Evolutionary conservation across 2,329 filamentous ascomycete genomes (phyloP).

Genomic region (Neofusicoccum cordaticola): DNA sequence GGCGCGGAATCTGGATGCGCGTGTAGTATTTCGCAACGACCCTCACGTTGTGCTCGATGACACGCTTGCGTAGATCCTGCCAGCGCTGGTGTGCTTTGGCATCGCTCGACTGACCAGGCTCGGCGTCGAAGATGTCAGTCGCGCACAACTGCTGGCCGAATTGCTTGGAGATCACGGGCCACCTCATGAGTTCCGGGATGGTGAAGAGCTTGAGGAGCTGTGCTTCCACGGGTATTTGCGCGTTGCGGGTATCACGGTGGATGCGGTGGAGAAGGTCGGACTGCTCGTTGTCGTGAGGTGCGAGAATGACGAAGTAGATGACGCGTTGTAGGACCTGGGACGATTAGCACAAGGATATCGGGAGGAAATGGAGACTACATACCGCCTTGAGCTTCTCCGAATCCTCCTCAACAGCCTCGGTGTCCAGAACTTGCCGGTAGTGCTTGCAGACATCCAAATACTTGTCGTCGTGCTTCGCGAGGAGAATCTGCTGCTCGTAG

Average conservation of each 20-base stretch:
- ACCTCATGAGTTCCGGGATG: conserved; percentile 94
- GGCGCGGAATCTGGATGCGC: conserved; percentile 84
- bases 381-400: conserved; percentile 80
- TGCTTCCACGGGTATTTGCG: conserved; percentile 73
- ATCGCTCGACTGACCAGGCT: conserved; percentile 63
- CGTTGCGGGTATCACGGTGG: conserved; percentile 77
- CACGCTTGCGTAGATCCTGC: conserved; percentile 93
- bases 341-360: conserved; percentile 19
- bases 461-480: conserved; percentile 96
- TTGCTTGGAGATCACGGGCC: conserved; percentile 86
- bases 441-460: conserved; percentile 98
- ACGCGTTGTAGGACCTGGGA: conserved; percentile 81
- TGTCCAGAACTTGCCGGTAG: conserved; percentile 94
- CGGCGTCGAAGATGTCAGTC: conserved; percentile 84
- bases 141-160: conserved; percentile 84
- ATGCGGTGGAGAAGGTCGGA: conserved; percentile 95
- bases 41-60: conserved; percentile 98
- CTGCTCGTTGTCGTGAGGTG: conserved; percentile 97
- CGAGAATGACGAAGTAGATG: conserved; percentile 95
- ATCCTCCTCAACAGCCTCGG: conserved; percentile 90
- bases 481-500: conserved; percentile 94
- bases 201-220: conserved; percentile 93
- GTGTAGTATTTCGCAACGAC: conserved; percentile 99
- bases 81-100: conserved; percentile 81
- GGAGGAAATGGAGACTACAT: conserved; percentile 27